Evolutionary conservation across 2,329 filamentous ascomycete genomes (phyloP), one percentile per base, ranked within the genome.

Genomic region (Talaromyces piceae): DNA sequence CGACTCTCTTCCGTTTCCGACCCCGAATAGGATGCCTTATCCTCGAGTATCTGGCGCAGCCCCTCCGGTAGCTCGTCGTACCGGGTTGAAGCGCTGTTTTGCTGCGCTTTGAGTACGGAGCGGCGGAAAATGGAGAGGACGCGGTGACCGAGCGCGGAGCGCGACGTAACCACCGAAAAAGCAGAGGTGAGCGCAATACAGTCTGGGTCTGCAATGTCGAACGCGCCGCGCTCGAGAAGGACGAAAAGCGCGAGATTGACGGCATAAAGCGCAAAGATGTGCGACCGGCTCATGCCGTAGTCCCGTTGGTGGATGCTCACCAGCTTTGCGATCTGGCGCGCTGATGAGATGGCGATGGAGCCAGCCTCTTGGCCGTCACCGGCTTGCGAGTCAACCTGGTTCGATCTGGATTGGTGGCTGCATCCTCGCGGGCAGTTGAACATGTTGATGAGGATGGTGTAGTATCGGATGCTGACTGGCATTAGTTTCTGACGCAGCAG

Each of bases 241-340:
- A 63, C 61, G 41, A 69, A 70, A 0, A 70, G 53, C 2, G 67
- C 67, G 6, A 70, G 57, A 20, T 68, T 70, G 45, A 70, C 64
- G 0, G 67, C 65, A 46, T 69, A 70, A 52, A 70, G 57, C 11
- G 66, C 63, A 41, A 69, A 70, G 18, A 64, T 59, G 49, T 70
- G 67, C 5, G 64, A 65, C 3, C 66, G 62, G 27, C 54, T 63
- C 50, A 70, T 56, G 4, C 67, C 65, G 47, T 62, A 67, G 31
- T 69, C 65, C 8, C 59, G 59, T 11, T 64, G 59, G 26, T 69
- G 63, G 0, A 65, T 56, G 9, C 61, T 62, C 0, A 63, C 56
- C 3, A 70, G 57, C 1, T 48, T 39, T 1, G 66, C 59, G 12
- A 70, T 69, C 3, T 53, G 54, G 3, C 61, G 63, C 0, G 67